These are phyloP conservation scores for Rozella allomycis DNA, from an alignment of 371 early-diverging fungal genomes.

Conservation along the genomic window DNA sequence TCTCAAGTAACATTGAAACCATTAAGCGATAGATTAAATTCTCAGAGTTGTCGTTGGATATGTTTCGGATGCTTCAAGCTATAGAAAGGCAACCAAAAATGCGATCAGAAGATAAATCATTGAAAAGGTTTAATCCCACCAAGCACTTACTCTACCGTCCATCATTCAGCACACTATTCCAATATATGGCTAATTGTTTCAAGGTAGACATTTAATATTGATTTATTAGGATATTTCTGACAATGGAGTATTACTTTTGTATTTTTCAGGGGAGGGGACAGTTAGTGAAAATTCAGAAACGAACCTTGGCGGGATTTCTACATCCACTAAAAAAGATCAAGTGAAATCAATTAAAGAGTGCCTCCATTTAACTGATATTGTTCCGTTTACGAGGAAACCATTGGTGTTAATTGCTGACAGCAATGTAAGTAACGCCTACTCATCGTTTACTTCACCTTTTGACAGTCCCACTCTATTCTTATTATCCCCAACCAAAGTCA, in stretches of 20 bases:
- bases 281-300: too few relatives aligned
- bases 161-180: conserved; percentile 57
- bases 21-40: conserved; percentile 46
- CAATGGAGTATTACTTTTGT: too few relatives aligned
- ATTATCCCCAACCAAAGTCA: too few relatives aligned
- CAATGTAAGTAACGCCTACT: conserved; percentile 50
- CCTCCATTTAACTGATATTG: conserved; percentile 64
- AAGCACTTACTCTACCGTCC: conserved; percentile 77
- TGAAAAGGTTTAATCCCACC: conserved; percentile 46
- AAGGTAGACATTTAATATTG: too few relatives aligned
- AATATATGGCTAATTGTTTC: conserved; percentile 68
- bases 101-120: neutral
- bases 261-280: too few relatives aligned
- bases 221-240: too few relatives aligned
- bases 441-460: too few relatives aligned
- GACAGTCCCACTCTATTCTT: too few relatives aligned
- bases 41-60: conserved; percentile 79
- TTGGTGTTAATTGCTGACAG: conserved; percentile 79
- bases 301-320: too few relatives aligned
- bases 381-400: conserved; percentile 81
- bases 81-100: conserved; percentile 45
- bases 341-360: too few relatives aligned
- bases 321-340: too few relatives aligned
- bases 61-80: conserved; percentile 80
- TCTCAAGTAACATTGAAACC: conserved; percentile 29